Evolutionary conservation across 2,329 filamentous ascomycete species (phyloP).

Genomic region (Teratosphaeria destructans): DNA sequence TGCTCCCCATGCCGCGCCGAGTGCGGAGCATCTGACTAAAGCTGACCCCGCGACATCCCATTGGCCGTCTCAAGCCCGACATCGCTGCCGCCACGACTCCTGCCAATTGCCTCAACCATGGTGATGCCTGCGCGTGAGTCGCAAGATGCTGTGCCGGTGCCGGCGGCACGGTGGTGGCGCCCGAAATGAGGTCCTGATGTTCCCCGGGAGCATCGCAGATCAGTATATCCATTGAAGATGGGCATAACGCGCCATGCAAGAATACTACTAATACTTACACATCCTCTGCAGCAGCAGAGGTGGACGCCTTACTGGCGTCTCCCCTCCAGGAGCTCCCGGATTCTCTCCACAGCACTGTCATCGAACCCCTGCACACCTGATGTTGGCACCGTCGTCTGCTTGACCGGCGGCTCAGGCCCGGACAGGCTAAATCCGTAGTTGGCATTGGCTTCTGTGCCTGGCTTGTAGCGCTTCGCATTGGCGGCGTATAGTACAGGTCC

Average conservation of each 20-base stretch:
- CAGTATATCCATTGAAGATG: too few species aligned
- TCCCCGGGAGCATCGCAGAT: too few species aligned
- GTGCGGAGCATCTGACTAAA: neutral
- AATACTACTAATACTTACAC: neutral
- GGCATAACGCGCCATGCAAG: neutral
- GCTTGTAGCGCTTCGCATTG: neutral
- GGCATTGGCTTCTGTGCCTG: neutral
- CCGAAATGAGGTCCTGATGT: neutral
- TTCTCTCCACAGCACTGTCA: neutral
- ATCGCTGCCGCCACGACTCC: neutral
- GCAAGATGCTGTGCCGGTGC: neutral
- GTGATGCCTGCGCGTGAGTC: neutral
- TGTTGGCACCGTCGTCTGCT: neutral
- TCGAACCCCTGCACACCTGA: neutral
- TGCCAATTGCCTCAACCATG: neutral
- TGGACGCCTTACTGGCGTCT: neutral
- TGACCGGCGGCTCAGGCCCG: neutral
- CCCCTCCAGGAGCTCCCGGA: neutral
- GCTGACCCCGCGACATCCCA: neutral
- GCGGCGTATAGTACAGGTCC: neutral
- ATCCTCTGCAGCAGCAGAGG: neutral
- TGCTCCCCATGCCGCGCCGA: neutral
- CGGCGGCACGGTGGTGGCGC: neutral
- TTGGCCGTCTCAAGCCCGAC: neutral
- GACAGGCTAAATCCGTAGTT: neutral